Percentiles rank a stretch among this genome's conserved stretches.
phyloP scores from a whole-genome alignment of 2,329 filamentous ascomycete genomes.

The Huntiella moniliformis region DNA sequence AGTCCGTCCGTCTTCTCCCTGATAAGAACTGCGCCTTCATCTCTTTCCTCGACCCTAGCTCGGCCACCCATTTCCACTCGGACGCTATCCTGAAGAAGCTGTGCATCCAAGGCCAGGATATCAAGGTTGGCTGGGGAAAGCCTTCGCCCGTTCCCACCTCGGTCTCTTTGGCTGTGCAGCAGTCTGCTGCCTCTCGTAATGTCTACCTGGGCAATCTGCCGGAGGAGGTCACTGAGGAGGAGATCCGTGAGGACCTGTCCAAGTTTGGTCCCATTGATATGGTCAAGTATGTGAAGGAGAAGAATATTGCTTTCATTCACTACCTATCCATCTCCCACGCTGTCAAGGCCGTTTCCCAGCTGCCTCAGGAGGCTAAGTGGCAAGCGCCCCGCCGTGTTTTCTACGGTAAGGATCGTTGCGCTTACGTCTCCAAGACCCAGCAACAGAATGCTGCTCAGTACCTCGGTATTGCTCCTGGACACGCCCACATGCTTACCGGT shows the following conservation, averaged over 20 bases:
- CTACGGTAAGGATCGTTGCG: constrained; percentile 96
- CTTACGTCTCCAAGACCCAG: constrained; percentile 97
- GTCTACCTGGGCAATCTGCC: constrained; percentile 89
- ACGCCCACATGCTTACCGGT: constrained; percentile 88
- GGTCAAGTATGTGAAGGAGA: constrained; percentile 93
- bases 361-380: constrained; percentile 94
- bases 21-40: constrained; percentile 99
- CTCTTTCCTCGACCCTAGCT: constrained; percentile 93
- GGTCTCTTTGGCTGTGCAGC: constrained; percentile 90
- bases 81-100: constrained; percentile 99
- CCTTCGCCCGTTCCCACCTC: constrained; percentile 95
- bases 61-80: constrained; percentile 96
- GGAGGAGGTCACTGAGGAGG: constrained; percentile 78
- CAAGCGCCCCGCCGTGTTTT: constrained; percentile 88
- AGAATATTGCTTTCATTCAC: constrained; percentile 94
- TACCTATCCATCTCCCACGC: constrained; percentile 95
- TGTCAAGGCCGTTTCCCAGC: constrained; percentile 91
- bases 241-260: constrained; percentile 81
- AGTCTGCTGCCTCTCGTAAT: constrained; percentile 89
- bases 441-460: constrained; percentile 98
- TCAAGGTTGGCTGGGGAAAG: constrained; percentile 99
- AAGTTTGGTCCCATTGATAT: constrained; percentile 96
- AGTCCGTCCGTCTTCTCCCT: constrained; percentile 88
- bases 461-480: constrained; percentile 86
- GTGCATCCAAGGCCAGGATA: constrained; percentile 94